Evolutionary conservation across 2,329 filamentous ascomycete genomes (phyloP).

Genomic region (Verticillium longisporum): DNA sequence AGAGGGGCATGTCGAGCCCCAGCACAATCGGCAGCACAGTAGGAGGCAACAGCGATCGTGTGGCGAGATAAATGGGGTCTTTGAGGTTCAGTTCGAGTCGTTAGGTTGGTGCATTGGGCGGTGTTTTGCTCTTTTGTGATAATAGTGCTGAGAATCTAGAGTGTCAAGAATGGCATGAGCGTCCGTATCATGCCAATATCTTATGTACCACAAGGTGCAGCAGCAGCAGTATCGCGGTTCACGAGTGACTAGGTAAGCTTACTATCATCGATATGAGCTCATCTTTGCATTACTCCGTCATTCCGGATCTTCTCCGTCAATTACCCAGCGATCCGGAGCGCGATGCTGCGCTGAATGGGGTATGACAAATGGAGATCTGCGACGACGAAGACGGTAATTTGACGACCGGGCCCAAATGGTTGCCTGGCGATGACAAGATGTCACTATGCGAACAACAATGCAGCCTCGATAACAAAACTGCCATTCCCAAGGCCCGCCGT

Average conservation of each 20-base stretch:
- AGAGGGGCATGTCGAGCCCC: conserved; percentile 16
- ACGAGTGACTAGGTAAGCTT: too few species aligned
- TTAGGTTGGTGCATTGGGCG: not conserved
- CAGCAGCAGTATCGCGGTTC: too few species aligned
- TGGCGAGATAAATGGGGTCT: conserved; percentile 12
- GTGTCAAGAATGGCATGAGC: too few species aligned
- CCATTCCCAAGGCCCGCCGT: too few species aligned
- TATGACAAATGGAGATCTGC: not conserved
- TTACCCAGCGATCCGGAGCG: not conserved
- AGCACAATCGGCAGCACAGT: conserved; percentile 26
- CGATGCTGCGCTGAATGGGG: not conserved
- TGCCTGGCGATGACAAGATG: too few species aligned
- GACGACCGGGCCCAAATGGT: too few species aligned
- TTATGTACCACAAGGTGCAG: too few species aligned
- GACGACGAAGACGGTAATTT: too few species aligned
- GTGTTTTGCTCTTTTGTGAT: not conserved
- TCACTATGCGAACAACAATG: too few species aligned
- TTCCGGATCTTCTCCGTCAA: not conserved
- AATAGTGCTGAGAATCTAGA: not conserved
- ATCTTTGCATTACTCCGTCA: not conserved
- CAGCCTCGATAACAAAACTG: too few species aligned
- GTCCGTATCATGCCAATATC: too few species aligned
- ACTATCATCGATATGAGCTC: too few species aligned
- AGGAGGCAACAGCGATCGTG: conserved; percentile 36
- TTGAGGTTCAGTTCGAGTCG: not conserved